Evolutionary conservation across 257 asterid genomes (phyloP), one percentile per base, ranked within the genome.

Genomic region (Vinca minor): DNA sequence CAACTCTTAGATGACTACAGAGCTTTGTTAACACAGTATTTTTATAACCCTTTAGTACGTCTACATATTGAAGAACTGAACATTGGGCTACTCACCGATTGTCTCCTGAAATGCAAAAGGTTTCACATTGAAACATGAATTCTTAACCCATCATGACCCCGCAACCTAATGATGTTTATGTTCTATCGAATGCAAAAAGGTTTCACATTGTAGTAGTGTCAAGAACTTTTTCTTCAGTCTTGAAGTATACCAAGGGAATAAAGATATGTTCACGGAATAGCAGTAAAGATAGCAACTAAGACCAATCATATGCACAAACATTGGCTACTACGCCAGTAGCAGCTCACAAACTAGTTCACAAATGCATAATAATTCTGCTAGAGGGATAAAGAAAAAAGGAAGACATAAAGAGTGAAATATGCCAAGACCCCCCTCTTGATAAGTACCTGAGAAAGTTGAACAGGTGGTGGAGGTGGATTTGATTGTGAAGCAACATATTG

Each of bases 401-500:
- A 14, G 12, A 49, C 17, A 59, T 9, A 1, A 14, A 10, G n/a
- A 41, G n/a, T 1, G 18, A 1, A 42, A 13, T 18, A 42, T 42
- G 47, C n/a, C n/a, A 12, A 42, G 18, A 39, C 18, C 12, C 47
- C 47, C n/a, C n/a, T 42, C 47, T 42, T 12, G 17, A 9, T n/a
- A 49, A 77, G 68, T 76, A 87, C 97, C 91, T 84, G 94, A 79
- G 81, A n/a, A n/a, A n/a, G n/a, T n/a, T n/a, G n/a, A n/a, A n/a
- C 59, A 74, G 88, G 12, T 12, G n/a, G 82, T 25, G 63, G 81
- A 54, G 89, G 73, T 41, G 85, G 69, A 73, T 73, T 69, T 41
- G 98, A 84, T 74, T 91, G 96, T 8, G 90, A 78, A 78, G 96
- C 96, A 63, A 89, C 71, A 73, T 83, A 93, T 74, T 85, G 94